These are phyloP conservation scores for Schizophyllum amplum DNA, from an alignment of 1,284 basidiomycete species.

Conservation along the genomic window DNA sequence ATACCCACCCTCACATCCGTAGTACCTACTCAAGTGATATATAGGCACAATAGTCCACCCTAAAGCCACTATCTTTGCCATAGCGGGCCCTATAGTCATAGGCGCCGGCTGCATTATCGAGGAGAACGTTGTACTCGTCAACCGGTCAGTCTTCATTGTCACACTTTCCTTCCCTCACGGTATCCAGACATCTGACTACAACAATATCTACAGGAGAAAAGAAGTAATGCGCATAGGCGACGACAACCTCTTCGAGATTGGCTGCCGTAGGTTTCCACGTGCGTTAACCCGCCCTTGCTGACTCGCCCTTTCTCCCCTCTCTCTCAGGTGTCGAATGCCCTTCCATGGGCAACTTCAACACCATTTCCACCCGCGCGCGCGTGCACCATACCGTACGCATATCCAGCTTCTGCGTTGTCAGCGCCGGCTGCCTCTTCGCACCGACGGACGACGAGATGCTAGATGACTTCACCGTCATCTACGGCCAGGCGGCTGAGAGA, in stretches of 20 bases:
- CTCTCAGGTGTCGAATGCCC: conserved; percentile 74
- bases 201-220: conserved; percentile 59
- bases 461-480: conserved; percentile 82
- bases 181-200: too few relatives aligned
- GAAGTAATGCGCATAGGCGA: conserved; percentile 89
- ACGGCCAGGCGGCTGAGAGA: conserved; percentile 66
- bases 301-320: neutral
- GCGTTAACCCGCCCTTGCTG: neutral
- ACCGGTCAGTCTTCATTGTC: conserved; percentile 41
- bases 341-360: conserved; percentile 78
- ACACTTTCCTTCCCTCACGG: neutral
- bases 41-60: conserved; percentile 87
- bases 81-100: conserved; percentile 81
- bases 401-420: conserved; percentile 74
- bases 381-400: conserved; percentile 76
- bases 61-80: conserved; percentile 83
- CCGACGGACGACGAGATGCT: conserved; percentile 71
- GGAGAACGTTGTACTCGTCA: conserved; percentile 83
- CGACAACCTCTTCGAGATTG: conserved; percentile 90
- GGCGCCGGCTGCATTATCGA: conserved; percentile 89
- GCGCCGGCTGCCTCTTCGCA: conserved; percentile 68
- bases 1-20: neutral
- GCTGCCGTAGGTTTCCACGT: conserved; percentile 65
- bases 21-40: neutral
- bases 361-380: conserved; percentile 72